phyloP scores from a whole-genome alignment of 2,329 filamentous ascomycete genomes.

The Aspergillus ochraceoroseus region DNA sequence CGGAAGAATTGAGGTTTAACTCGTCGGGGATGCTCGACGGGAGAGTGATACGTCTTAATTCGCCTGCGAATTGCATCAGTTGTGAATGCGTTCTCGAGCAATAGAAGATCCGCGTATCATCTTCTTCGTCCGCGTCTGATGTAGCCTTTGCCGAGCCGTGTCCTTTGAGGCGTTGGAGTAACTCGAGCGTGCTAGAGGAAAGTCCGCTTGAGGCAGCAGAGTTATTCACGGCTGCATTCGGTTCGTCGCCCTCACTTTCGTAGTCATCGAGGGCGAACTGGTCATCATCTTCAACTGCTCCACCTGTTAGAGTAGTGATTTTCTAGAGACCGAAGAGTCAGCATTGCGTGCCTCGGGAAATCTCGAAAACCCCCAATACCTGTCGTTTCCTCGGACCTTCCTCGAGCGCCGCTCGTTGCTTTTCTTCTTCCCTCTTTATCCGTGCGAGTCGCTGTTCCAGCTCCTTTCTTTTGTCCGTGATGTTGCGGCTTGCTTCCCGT shows the following conservation, averaged over 20 bases:
- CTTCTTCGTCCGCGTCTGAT: constrained; percentile 46
- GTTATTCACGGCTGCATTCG: constrained; percentile 23
- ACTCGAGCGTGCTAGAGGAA: constrained; percentile 68
- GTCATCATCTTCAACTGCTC: constrained; percentile 51
- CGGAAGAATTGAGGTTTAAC: constrained; percentile 23
- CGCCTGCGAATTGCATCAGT: constrained; percentile 77
- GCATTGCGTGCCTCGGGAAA: not conserved
- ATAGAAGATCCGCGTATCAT: constrained; percentile 79
- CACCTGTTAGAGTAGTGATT: constrained; percentile 19
- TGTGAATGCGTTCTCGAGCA: constrained; percentile 92
- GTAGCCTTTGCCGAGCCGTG: constrained; percentile 26
- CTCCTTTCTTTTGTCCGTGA: constrained; percentile 63
- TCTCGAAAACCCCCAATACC: constrained; percentile 25
- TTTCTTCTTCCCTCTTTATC: constrained; percentile 58
- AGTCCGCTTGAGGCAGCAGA: constrained; percentile 46
- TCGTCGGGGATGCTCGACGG: constrained; percentile 63
- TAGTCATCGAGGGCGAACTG: constrained; percentile 74
- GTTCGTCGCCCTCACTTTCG: constrained; percentile 56
- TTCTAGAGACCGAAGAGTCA: constrained; percentile 24
- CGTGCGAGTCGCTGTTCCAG: constrained; percentile 66
- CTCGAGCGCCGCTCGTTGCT: constrained; percentile 51
- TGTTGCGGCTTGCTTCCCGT: constrained; percentile 61
- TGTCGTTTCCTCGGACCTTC: constrained; percentile 46
- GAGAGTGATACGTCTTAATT: constrained; percentile 71
- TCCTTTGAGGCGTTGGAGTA: constrained; percentile 64